Conservation (phyloP, 352 stramenopile genomes). For the Phytophthora ohioensis region DNA sequence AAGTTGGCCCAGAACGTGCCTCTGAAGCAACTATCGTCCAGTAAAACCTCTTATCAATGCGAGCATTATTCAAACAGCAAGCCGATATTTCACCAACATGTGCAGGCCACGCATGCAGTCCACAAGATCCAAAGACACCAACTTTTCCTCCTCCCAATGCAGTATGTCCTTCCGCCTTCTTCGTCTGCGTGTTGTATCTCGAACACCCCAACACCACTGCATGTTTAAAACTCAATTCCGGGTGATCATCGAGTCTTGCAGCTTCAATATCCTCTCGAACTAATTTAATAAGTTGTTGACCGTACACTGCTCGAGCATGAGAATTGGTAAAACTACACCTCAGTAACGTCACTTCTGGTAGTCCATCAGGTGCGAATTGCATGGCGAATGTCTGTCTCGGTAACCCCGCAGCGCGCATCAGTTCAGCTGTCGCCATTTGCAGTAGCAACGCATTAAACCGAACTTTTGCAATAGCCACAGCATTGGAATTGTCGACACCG, state of each 20-base stretch:
- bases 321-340: slow-evolving; percentile 66
- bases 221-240: slow-evolving; percentile 61
- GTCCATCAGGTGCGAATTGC: slow-evolving; percentile 60
- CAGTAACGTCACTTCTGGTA: slow-evolving; percentile 62
- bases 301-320: slow-evolving; percentile 52
- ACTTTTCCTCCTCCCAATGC: slow-evolving; percentile 65
- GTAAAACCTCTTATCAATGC: slow-evolving; percentile 54
- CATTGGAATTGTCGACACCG: slow-evolving; percentile 62
- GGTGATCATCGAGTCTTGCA: slow-evolving; percentile 40
- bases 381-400: slow-evolving; percentile 61
- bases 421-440: slow-evolving; percentile 63
- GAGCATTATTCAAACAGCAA: slow-evolving; percentile 66
- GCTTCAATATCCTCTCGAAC: slow-evolving; percentile 64
- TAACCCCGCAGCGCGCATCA: slow-evolving; percentile 54
- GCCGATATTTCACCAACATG: slow-evolving; percentile 57
- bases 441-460: slow-evolving; percentile 68
- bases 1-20: slow-evolving; percentile 74
- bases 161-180: slow-evolving; percentile 63
- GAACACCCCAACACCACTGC: slow-evolving; percentile 78
- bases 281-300: slow-evolving; percentile 66
- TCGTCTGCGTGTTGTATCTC: slow-evolving; percentile 58
- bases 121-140: slow-evolving; percentile 74
- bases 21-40: slow-evolving; percentile 73
- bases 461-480: slow-evolving; percentile 56
- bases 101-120: slow-evolving; percentile 68